Evolutionary conservation across 2,329 filamentous ascomycete species (phyloP).

Genomic region (Leptographium galeiforme): DNA sequence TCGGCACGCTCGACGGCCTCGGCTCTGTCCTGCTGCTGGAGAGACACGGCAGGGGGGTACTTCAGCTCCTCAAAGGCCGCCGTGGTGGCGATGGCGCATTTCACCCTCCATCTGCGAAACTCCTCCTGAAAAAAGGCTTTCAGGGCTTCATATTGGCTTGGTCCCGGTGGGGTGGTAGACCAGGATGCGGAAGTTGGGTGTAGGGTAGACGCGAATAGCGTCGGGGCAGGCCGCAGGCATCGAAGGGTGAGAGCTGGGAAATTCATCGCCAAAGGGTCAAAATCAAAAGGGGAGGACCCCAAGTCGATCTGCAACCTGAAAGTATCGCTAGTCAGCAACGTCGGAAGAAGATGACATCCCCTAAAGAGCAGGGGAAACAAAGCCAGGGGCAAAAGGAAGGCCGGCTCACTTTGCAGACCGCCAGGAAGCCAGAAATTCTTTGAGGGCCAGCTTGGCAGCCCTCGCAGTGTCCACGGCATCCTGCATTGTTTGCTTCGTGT

Average conservation of each 20-base stretch:
- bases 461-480: slow-evolving; percentile 68
- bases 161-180: slow-evolving; percentile 62
- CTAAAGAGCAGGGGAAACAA: not conserved
- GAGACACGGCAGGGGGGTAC: slow-evolving; percentile 29
- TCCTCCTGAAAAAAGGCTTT: slow-evolving; percentile 52
- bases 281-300: slow-evolving; percentile 52
- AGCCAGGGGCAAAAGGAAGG: not conserved
- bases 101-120: slow-evolving; percentile 51
- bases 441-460: slow-evolving; percentile 71
- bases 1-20: slow-evolving; percentile 36
- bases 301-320: slow-evolving; percentile 31
- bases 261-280: slow-evolving; percentile 72
- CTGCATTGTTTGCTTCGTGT: slow-evolving; percentile 46
- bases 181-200: slow-evolving; percentile 68
- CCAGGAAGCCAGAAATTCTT: slow-evolving; percentile 69
- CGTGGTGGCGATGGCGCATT: slow-evolving; percentile 36
- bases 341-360: not conserved
- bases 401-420: slow-evolving; percentile 63
- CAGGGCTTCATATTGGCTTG: slow-evolving; percentile 61
- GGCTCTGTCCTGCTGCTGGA: slow-evolving; percentile 27
- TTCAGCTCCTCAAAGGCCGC: slow-evolving; percentile 35
- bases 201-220: slow-evolving; percentile 68
- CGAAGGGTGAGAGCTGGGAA: slow-evolving; percentile 77
- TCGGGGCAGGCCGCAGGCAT: slow-evolving; percentile 67
- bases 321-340: not conserved